Conservation (phyloP, 2,329 filamentous ascomycete species). For the Fusarium denticulatum region DNA sequence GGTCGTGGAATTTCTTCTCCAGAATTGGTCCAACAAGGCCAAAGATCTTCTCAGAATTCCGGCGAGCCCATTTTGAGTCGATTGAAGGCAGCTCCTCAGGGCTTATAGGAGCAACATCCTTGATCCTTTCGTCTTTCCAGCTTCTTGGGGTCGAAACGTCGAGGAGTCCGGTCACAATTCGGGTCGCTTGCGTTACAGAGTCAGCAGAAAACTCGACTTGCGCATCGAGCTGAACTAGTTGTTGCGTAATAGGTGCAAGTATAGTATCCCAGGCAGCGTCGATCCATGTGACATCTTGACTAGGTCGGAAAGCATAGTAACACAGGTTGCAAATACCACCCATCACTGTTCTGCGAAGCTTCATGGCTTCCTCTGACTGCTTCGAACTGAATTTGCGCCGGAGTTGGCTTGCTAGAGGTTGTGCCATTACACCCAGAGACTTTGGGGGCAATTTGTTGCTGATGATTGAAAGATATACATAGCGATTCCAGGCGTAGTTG, state of each 20-base stretch:
- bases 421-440: constrained; percentile 60
- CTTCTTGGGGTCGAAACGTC: constrained; percentile 65
- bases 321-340: constrained; percentile 82
- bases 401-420: constrained; percentile 75
- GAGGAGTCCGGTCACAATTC: constrained; percentile 77
- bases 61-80: constrained; percentile 87
- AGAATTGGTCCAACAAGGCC: constrained; percentile 68
- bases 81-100: constrained; percentile 84
- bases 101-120: constrained; percentile 66
- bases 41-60: constrained; percentile 73
- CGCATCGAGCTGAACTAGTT: constrained; percentile 58
- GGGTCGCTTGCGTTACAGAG: constrained; percentile 67
- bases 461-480: constrained; percentile 78
- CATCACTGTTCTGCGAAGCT: constrained; percentile 65
- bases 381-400: constrained; percentile 70
- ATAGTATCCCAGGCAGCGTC: constrained; percentile 83
- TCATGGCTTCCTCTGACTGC: constrained; percentile 60
- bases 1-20: constrained; percentile 67
- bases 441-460: constrained; percentile 65
- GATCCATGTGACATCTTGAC: constrained; percentile 69
- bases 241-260: constrained; percentile 70
- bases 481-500: constrained; percentile 85
- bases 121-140: constrained; percentile 80
- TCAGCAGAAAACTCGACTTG: constrained; percentile 56
- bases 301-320: constrained; percentile 84